A percentile compares a stretch with the other conserved stretches of the same genome.
These are phyloP conservation scores for Nannochloropsis limnetica DNA, from an alignment of 352 stramenopile species.

Conservation along the genomic window DNA sequence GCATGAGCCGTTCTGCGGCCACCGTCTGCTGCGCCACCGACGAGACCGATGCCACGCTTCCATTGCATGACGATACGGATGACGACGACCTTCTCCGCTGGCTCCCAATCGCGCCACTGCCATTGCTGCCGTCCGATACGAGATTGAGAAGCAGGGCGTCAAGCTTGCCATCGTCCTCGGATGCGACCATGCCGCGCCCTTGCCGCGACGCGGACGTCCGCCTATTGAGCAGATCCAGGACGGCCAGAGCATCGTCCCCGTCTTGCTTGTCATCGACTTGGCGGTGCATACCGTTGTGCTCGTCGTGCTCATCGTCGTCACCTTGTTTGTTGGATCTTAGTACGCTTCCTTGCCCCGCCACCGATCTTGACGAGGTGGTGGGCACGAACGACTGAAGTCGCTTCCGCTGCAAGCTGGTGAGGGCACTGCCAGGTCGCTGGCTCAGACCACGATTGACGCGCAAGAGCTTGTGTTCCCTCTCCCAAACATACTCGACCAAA, in stretches of 20 bases:
- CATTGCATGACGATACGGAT: not conserved
- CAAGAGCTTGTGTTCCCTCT: not conserved
- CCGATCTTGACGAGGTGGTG: not conserved
- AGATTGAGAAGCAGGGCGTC: not conserved
- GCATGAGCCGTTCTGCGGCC: conserved; percentile 13
- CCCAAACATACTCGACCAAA: not conserved
- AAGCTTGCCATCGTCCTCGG: not conserved
- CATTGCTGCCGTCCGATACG: not conserved
- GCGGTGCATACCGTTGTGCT: not conserved
- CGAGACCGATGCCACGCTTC: not conserved
- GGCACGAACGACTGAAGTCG: not conserved
- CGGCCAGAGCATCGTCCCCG: not conserved
- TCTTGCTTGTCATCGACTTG: not conserved
- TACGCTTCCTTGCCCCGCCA: not conserved
- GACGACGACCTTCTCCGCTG: not conserved
- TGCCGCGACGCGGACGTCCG: not conserved
- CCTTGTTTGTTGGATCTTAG: not conserved
- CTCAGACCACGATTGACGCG: not conserved
- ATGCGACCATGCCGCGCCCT: not conserved
- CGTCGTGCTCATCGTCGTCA: not conserved
- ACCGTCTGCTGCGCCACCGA: not conserved
- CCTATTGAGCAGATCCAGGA: not conserved
- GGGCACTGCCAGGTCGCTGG: not conserved
- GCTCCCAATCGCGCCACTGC: not conserved
- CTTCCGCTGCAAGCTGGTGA: not conserved